phyloP scores from a whole-genome alignment of 2,329 filamentous ascomycete genomes.

The Raffaelea ambrosiae region DNA sequence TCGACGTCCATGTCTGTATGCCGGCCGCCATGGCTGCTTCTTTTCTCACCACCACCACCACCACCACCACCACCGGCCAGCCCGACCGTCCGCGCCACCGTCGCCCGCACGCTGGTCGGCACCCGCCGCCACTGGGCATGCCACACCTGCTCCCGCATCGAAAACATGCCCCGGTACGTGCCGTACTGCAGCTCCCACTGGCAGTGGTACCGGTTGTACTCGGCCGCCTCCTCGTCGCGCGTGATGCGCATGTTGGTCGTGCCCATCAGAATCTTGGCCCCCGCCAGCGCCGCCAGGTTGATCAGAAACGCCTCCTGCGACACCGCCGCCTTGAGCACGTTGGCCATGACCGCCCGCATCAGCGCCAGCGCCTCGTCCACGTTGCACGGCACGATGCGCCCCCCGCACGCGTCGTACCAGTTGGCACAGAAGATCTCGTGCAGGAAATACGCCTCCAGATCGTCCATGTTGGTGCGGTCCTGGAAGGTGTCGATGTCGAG shows the following conservation, averaged over 20 bases:
- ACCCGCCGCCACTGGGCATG: slow-evolving; percentile 29
- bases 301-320: slow-evolving; percentile 49
- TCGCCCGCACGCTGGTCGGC: slow-evolving; percentile 2
- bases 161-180: slow-evolving; percentile 41
- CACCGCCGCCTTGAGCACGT: slow-evolving; percentile 36
- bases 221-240: slow-evolving; percentile 24
- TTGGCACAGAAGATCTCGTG: slow-evolving; percentile 38
- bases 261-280: slow-evolving; percentile 41
- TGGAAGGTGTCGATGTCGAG: no score
- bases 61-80: background rate
- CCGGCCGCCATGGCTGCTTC: background rate
- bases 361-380: slow-evolving; percentile 47
- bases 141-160: slow-evolving; percentile 40
- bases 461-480: slow-evolving; percentile 47
- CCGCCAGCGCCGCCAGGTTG: slow-evolving; percentile 49
- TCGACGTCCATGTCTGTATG: background rate
- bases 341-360: slow-evolving; percentile 43
- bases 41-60: background rate
- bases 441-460: slow-evolving; percentile 46
- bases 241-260: slow-evolving; percentile 30
- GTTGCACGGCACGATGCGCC: slow-evolving; percentile 30
- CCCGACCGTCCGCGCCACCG: slow-evolving; percentile 7
- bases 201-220: slow-evolving; percentile 38
- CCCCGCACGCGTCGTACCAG: slow-evolving; percentile 43
- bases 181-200: slow-evolving; percentile 50